Percentiles rank a stretch among this genome's conserved stretches.
These are phyloP conservation scores for Nematocida parisii DNA, from an alignment of 371 early-diverging fungal species.

Conservation along the genomic window DNA sequence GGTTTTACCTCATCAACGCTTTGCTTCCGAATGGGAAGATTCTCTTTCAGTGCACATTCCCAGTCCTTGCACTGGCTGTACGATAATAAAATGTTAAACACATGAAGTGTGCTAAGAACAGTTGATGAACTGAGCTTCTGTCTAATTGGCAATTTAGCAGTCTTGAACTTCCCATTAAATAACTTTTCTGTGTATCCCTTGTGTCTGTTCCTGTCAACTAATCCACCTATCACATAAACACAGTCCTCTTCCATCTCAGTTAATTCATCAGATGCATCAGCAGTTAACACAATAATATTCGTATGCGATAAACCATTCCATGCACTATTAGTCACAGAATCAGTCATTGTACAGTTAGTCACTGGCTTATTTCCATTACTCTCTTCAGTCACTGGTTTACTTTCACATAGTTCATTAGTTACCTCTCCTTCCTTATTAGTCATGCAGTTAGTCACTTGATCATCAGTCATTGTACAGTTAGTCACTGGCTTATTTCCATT, in stretches of 20 bases:
- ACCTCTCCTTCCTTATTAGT: too few species aligned
- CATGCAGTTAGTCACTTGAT: too few species aligned
- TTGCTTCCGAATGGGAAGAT: conserved; percentile 29
- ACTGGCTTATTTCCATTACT: not conserved
- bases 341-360: too few species aligned
- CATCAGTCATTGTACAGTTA: too few species aligned
- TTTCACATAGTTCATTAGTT: too few species aligned
- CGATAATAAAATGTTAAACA: conserved; percentile 21
- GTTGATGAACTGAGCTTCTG: conserved; percentile 17
- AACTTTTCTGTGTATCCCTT: conserved; percentile 13
- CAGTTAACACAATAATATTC: conserved; percentile 16
- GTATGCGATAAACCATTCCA: too few species aligned
- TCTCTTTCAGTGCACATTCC: not conserved
- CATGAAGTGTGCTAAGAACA: conserved; percentile 30
- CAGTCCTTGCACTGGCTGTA: conserved; percentile 26
- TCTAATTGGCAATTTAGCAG: conserved; percentile 17
- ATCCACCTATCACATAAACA: conserved; percentile 39
- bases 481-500: not conserved
- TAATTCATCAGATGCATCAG: conserved; percentile 12
- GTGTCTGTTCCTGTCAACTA: conserved; percentile 50
- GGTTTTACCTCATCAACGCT: too few species aligned
- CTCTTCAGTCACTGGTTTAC: not conserved
- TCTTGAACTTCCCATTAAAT: conserved; percentile 18
- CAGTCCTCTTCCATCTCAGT: conserved; percentile 18
- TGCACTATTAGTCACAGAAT: too few species aligned